Percentiles rank a stretch among this genome's conserved stretches.
Conservation (phyloP, 1,139 yeast species). For the Geotrichum cucujoidarum region DNA sequence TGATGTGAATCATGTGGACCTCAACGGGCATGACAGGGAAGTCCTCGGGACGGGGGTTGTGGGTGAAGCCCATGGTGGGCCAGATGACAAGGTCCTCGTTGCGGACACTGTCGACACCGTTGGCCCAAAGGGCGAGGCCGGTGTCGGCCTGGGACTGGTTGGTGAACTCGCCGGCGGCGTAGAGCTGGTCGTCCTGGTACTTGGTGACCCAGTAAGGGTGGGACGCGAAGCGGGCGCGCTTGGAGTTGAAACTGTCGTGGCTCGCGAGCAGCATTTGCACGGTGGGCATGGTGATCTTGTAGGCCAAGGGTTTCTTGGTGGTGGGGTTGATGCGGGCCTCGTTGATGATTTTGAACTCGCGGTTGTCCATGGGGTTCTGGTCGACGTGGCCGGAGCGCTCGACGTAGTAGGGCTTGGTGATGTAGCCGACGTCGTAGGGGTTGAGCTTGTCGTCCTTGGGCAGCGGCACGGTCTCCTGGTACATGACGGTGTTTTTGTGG, state of each 20-base stretch:
- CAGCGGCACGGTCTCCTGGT: slow-evolving; percentile 62
- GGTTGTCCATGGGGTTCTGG: slow-evolving; percentile 68
- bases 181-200: slow-evolving; percentile 52
- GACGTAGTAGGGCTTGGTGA: slow-evolving; percentile 55
- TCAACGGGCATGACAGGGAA: slow-evolving; percentile 94
- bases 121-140: slow-evolving; percentile 53
- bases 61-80: slow-evolving; percentile 85
- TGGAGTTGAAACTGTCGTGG: slow-evolving; percentile 49
- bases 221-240: slow-evolving; percentile 57
- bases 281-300: slow-evolving; percentile 69
- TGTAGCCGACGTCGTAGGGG: slow-evolving; percentile 67
- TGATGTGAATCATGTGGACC: slow-evolving; percentile 59
- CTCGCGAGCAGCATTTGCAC: slow-evolving; percentile 61
- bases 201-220: slow-evolving; percentile 62
- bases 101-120: slow-evolving; percentile 60
- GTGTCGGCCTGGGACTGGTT: slow-evolving; percentile 57
- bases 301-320: slow-evolving; percentile 66
- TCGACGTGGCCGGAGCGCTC: slow-evolving; percentile 65
- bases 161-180: slow-evolving; percentile 64
- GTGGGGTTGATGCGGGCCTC: slow-evolving; percentile 63
- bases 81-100: slow-evolving; percentile 70
- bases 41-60: slow-evolving; percentile 82
- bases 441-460: slow-evolving; percentile 49
- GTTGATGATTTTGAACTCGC: slow-evolving; percentile 67
- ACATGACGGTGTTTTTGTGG: slow-evolving; percentile 64